Percentiles rank a stretch among this genome's conserved stretches.
phyloP scores from a whole-genome alignment of 352 stramenopile genomes.

The Globisporangium orthogonon region DNA sequence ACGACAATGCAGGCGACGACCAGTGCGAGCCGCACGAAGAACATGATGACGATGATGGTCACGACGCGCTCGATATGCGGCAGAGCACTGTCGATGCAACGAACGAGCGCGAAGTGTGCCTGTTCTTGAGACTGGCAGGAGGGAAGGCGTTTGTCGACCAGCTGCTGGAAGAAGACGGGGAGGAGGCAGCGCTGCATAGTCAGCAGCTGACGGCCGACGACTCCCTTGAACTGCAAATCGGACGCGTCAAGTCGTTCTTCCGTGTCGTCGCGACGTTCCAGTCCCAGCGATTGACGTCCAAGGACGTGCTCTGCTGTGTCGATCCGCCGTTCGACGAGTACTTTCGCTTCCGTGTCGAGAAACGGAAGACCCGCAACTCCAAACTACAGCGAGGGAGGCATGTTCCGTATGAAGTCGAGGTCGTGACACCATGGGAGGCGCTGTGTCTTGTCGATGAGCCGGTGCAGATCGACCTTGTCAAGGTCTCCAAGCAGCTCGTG shows the following conservation, averaged over 20 bases:
- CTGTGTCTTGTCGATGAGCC: slow-evolving; percentile 61
- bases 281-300: slow-evolving; percentile 35
- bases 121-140: slow-evolving; percentile 52
- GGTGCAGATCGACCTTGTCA: slow-evolving; percentile 52
- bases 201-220: background rate
- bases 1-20: background rate
- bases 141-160: slow-evolving; percentile 77
- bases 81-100: background rate
- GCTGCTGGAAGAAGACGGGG: slow-evolving; percentile 25
- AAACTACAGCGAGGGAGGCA: slow-evolving; percentile 2
- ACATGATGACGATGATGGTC: background rate
- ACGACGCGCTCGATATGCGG: background rate
- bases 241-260: slow-evolving; percentile 44
- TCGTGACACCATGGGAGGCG: slow-evolving; percentile 56
- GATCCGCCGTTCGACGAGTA: slow-evolving; percentile 69
- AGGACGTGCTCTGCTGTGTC: slow-evolving; percentile 38
- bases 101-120: slow-evolving; percentile 17
- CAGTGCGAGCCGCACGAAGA: background rate
- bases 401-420: slow-evolving; percentile 41
- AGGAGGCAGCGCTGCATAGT: slow-evolving; percentile 9
- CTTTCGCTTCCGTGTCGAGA: slow-evolving; percentile 52
- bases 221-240: slow-evolving; percentile 25
- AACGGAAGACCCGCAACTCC: slow-evolving; percentile 14
- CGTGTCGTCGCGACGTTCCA: slow-evolving; percentile 50
- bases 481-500: slow-evolving; percentile 47